Conservation (phyloP, 805 yeast genomes). For the Debaryomyces castellii region DNA sequence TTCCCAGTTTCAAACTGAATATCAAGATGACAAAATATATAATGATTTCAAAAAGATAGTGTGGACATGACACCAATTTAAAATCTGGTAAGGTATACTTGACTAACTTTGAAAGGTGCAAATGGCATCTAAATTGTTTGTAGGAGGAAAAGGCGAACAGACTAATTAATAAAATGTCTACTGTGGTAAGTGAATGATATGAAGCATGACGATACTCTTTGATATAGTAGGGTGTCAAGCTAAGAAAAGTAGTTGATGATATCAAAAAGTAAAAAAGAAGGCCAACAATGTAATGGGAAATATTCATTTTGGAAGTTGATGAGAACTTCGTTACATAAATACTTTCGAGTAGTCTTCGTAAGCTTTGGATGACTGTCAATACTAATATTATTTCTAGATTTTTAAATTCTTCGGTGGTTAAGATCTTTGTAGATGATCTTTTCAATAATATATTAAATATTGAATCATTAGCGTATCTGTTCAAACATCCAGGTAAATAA, state of each 20-base stretch:
- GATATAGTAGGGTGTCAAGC: conserved; percentile 13
- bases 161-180: conserved; percentile 29
- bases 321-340: conserved; percentile 47
- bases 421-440: not conserved
- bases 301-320: conserved; percentile 52
- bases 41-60: conserved; percentile 64
- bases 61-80: conserved; percentile 56
- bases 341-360: conserved; percentile 58
- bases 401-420: conserved; percentile 1
- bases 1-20: conserved; percentile 12
- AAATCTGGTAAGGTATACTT: conserved; percentile 59
- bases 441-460: not conserved
- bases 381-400: conserved; percentile 18
- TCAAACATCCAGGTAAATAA: not conserved
- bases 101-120: conserved; percentile 43
- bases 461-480: not conserved
- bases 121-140: conserved; percentile 55
- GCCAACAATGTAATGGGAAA: conserved; percentile 68
- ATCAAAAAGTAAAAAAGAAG: conserved; percentile 54
- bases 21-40: conserved; percentile 46
- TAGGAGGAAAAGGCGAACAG: conserved; percentile 49
- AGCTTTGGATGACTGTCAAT: conserved; percentile 46
- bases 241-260: conserved; percentile 34
- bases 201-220: not conserved
- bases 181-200: not conserved